Conservation (phyloP, 2,329 filamentous ascomycete species). For the Diaporthe citrichinensis region DNA sequence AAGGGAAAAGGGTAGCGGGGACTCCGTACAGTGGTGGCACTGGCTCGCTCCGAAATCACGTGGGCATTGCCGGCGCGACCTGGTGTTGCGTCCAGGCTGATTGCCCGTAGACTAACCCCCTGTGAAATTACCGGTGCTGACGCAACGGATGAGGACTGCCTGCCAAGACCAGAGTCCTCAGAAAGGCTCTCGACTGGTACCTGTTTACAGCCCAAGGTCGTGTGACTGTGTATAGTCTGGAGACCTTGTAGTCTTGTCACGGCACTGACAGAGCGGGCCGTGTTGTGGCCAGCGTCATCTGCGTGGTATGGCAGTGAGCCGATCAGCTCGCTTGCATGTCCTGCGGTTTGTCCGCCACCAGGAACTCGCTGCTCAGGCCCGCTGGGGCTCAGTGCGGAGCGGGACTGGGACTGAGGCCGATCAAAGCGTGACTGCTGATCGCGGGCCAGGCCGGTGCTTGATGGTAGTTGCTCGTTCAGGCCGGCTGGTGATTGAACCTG, state of each 20-base stretch:
- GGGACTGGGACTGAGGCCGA: conserved; percentile 15
- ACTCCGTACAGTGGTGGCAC: conserved; percentile 33
- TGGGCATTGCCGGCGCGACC: conserved; percentile 14
- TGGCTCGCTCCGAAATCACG: conserved; percentile 20
- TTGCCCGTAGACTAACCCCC: neutral
- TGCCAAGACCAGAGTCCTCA: conserved; percentile 1
- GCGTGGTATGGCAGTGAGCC: conserved; percentile 35
- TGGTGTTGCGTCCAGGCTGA: neutral
- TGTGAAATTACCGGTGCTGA: conserved; percentile 25
- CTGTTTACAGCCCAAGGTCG: neutral
- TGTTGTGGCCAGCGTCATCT: conserved; percentile 27
- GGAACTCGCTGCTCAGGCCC: conserved; percentile 15
- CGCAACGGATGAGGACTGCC: conserved; percentile 2
- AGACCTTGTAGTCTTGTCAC: conserved; percentile 8
- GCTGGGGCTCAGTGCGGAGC: conserved; percentile 2
- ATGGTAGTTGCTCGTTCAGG: conserved; percentile 1
- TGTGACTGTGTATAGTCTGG: neutral
- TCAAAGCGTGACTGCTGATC: conserved; percentile 31
- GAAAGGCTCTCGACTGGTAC: neutral
- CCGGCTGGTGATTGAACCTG: conserved; percentile 7
- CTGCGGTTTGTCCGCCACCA: neutral
- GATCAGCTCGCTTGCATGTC: neutral
- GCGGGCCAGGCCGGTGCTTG: conserved; percentile 20
- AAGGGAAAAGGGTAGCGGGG: neutral
- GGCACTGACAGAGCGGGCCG: neutral